Percentiles rank a stretch among this genome's conserved stretches.
These are phyloP conservation scores for Eudorina sp. DNA, from an alignment of 139 green algal genomes.

Conservation along the genomic window DNA sequence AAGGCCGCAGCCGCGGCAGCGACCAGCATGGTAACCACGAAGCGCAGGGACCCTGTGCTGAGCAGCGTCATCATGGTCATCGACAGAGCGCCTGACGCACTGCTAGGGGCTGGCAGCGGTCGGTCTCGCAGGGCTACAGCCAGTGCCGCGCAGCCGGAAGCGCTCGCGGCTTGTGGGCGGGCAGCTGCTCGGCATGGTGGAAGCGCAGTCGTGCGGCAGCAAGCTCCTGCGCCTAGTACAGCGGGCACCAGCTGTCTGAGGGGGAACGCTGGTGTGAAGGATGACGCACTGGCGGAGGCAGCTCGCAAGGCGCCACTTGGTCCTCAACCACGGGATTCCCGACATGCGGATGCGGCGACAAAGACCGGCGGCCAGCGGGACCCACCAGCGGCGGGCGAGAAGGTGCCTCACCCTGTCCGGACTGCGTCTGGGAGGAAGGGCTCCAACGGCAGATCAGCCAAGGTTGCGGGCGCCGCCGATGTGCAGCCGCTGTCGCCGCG, in stretches of 20 bases:
- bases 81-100: not conserved
- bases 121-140: not conserved
- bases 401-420: too few species aligned
- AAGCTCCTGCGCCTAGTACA: not conserved
- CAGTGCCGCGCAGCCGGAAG: not conserved
- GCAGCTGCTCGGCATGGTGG: not conserved
- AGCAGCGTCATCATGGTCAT: not conserved
- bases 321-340: not conserved
- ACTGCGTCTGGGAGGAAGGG: too few species aligned
- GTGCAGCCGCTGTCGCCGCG: too few species aligned
- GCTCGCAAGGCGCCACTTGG: not conserved
- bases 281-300: too few species aligned
- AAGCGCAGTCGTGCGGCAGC: not conserved
- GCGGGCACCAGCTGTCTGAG: not conserved
- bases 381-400: not conserved
- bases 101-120: not conserved
- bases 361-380: not conserved
- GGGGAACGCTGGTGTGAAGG: too few species aligned
- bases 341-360: not conserved
- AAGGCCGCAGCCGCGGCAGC: not conserved
- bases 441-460: too few species aligned
- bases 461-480: too few species aligned
- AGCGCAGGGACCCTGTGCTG: conserved; percentile 35
- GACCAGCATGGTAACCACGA: not conserved
- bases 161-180: not conserved